phyloP scores from a whole-genome alignment of 371 early-diverging fungal species.

The Lichtheimia ramosa region DNA sequence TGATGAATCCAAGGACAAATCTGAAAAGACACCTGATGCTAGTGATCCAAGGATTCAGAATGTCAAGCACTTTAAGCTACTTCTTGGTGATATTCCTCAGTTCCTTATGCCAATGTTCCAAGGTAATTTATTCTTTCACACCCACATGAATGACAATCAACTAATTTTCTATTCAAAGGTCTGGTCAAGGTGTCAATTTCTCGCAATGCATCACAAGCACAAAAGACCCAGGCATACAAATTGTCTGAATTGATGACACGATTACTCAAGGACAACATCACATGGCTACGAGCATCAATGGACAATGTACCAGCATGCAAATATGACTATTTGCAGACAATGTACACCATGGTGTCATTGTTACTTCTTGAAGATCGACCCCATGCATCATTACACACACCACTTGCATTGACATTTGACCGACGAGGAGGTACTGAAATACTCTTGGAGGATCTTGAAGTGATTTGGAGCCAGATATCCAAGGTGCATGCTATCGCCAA shows the following conservation, averaged over 20 bases:
- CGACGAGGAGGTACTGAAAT: conserved; percentile 61
- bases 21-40: conserved; percentile 34
- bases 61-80: conserved; percentile 61
- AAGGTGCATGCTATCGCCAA: conserved; percentile 22
- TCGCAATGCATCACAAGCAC: conserved; percentile 57
- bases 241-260: conserved; percentile 54
- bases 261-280: conserved; percentile 53
- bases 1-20: conserved; percentile 22
- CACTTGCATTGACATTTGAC: conserved; percentile 69
- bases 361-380: conserved; percentile 60
- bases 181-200: conserved; percentile 67
- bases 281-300: conserved; percentile 41
- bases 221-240: conserved; percentile 61
- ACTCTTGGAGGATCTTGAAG: conserved; percentile 54
- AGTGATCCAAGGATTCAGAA: conserved; percentile 69
- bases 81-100: conserved; percentile 69
- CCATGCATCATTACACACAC: conserved; percentile 68
- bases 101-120: conserved; percentile 68
- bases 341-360: conserved; percentile 49
- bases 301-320: conserved; percentile 39
- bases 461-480: conserved; percentile 56
- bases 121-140: conserved; percentile 33
- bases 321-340: conserved; percentile 55
- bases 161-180: conserved; percentile 27
- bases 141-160: neutral